Conservation (phyloP, 2,329 filamentous ascomycete genomes). For the Diaporthe citri region DNA sequence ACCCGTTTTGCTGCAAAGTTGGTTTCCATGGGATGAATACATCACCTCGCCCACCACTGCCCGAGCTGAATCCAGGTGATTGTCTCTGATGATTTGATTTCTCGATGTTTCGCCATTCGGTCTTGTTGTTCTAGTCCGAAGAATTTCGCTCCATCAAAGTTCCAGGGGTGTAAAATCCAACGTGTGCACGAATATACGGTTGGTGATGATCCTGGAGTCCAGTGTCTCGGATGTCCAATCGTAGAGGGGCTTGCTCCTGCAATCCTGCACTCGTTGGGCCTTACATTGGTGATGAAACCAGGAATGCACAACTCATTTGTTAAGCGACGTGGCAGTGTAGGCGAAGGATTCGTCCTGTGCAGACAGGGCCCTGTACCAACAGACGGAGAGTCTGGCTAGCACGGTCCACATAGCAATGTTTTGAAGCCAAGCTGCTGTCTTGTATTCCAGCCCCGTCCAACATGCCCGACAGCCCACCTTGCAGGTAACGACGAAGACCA, state of each 20-base stretch:
- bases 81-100: too few relatives aligned
- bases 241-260: neutral
- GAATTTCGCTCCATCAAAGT: too few relatives aligned
- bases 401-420: neutral
- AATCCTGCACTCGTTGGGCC: neutral
- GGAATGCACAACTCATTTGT: too few relatives aligned
- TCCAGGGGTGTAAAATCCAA: too few relatives aligned
- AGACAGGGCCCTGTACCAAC: neutral
- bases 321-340: neutral
- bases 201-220: too few relatives aligned
- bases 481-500: neutral
- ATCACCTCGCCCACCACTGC: neutral
- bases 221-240: neutral
- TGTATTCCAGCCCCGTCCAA: neutral
- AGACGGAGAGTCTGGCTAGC: neutral
- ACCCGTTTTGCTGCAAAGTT: neutral
- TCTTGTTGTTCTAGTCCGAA: neutral
- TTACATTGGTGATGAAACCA: neutral
- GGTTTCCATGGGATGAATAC: conserved; percentile 1
- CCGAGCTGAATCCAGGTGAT: neutral
- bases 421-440: neutral
- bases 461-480: neutral
- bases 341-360: neutral
- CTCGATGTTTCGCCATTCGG: neutral
- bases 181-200: too few relatives aligned